Base-by-base conservation (phyloP, 2,329 filamentous ascomycete genomes). In the Neopestalotiopsis sp. region DNA sequence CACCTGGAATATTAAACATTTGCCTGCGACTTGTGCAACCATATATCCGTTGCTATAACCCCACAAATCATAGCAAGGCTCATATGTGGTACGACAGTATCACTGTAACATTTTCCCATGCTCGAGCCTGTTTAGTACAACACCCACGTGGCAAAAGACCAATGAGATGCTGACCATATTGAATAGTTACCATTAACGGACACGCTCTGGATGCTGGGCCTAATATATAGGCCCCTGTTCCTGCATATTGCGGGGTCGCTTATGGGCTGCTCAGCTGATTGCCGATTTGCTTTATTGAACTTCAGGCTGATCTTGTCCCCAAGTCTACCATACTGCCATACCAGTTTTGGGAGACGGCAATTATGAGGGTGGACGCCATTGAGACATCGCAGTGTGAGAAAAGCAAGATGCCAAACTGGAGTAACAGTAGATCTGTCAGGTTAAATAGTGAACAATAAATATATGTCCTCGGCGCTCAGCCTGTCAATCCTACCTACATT, bases 211-310 rank as follows among this genome's bases (percentile, higher is more conserved):
- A 40, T 12, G 14, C 34, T 67, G 24, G 14, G 61, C 24, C 32
- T 24, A 67, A 32, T 42, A 28, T 32, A 45, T 30, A 49, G 42
- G 56, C 17, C 58, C 45, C 34, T 61, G 66, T 68, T 64, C 61
- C 66, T 68, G 66, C 66, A 64, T 68, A 53, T 63, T 68, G 61
- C 59, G 66, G 66, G 66, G 66, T 24, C 20, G 13, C 61, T 42
- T 58, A 28, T 30, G n/a, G 30, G 10, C 61, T 53, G n/a, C 12
- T 32, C 38, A 64, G 61, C 61, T 64, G 61, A 64, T 24, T 20
- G 42, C 5, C 5, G 10, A 9, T 20, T 24, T n/a, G 6, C 17
- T 17, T n/a, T 9, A n/a, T 34, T 32, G 45, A 58, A 45, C 57
- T 20, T 53, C 32, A 17, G 49, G 66, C 42, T 24, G 28, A 49